Percentiles rank a stretch among this genome's conserved stretches.
phyloP scores from a whole-genome alignment of 768 basidiomycete species.

The Stropharia rugosoannulata region DNA sequence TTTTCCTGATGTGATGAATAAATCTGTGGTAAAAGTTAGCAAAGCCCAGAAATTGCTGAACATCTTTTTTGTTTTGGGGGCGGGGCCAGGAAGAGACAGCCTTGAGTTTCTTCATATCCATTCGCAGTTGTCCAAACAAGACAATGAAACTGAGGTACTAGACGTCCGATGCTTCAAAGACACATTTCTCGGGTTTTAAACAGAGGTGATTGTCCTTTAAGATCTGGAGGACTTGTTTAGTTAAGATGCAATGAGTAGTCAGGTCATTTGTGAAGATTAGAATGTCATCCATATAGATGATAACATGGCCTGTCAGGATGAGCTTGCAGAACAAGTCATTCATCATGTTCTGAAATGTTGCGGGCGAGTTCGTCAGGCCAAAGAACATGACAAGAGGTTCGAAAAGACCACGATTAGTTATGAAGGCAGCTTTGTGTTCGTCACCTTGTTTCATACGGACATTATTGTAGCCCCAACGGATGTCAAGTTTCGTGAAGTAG shows the following conservation, averaged over 20 bases:
- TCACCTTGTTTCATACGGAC: slow-evolving; percentile 41
- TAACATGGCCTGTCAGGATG: slow-evolving; percentile 22
- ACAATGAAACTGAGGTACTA: slow-evolving; percentile 35
- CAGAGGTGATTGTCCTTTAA: too few species aligned
- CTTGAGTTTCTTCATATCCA: too few species aligned
- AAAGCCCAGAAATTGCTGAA: too few species aligned
- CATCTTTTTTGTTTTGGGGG: too few species aligned
- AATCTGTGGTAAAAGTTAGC: too few species aligned
- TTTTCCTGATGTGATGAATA: too few species aligned
- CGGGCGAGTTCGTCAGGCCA: slow-evolving; percentile 30
- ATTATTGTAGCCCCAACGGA: slow-evolving; percentile 33
- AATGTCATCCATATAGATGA: slow-evolving; percentile 19
- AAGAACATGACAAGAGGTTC: slow-evolving; percentile 39
- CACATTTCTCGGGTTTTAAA: too few species aligned
- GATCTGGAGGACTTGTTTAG: too few species aligned
- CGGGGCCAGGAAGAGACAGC: too few species aligned
- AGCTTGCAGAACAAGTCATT: slow-evolving; percentile 36
- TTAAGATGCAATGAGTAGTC: too few species aligned
- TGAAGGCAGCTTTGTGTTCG: slow-evolving; percentile 44
- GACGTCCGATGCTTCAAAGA: slow-evolving; percentile 2
- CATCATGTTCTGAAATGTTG: slow-evolving; percentile 38
- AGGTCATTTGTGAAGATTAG: slow-evolving; percentile 32
- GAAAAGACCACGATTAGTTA: slow-evolving; percentile 30
- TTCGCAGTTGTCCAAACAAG: neutral
- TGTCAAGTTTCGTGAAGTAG: slow-evolving; percentile 24